Conservation (phyloP, 2,329 filamentous ascomycete genomes). For the Fusarium sp. region DNA sequence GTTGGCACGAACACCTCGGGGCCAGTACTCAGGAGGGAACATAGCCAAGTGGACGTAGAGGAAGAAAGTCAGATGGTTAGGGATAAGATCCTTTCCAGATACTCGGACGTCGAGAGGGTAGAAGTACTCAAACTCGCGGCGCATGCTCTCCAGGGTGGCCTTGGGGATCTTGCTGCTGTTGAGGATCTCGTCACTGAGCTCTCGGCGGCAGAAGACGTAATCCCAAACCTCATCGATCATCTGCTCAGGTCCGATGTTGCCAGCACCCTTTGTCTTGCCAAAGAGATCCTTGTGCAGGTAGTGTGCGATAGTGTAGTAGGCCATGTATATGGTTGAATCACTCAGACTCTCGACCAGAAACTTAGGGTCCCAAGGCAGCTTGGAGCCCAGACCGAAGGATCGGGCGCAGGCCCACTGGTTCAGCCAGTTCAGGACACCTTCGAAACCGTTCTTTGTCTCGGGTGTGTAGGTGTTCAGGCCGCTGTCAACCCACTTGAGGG, state of each 20-base stretch:
- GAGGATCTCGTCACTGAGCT: conserved; percentile 76
- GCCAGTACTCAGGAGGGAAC: conserved; percentile 92
- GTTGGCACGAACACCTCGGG: conserved; percentile 86
- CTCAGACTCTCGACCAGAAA: conserved; percentile 94
- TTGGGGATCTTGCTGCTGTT: conserved; percentile 78
- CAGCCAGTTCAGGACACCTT: conserved; percentile 91
- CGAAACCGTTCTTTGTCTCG: conserved; percentile 85
- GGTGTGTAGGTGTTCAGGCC: conserved; percentile 84
- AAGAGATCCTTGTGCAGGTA: conserved; percentile 88
- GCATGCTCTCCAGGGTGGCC: conserved; percentile 82
- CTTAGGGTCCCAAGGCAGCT: conserved; percentile 91
- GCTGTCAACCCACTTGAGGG: conserved; percentile 79
- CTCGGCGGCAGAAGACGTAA: conserved; percentile 87
- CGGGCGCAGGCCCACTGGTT: conserved; percentile 96
- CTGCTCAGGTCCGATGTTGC: conserved; percentile 83
- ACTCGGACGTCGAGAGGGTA: conserved; percentile 92
- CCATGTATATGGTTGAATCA: conserved; percentile 94
- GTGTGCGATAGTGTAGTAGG: conserved; percentile 78
- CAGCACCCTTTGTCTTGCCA: conserved; percentile 78
- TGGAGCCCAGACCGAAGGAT: conserved; percentile 92
- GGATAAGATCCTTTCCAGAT: conserved; percentile 93
- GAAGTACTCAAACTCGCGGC: conserved; percentile 95
- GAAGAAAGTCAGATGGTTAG: conserved; percentile 96
- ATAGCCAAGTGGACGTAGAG: conserved; percentile 94
- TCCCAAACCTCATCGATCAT: conserved; percentile 98